Evolutionary conservation across 2,329 filamentous ascomycete species (phyloP).

Genomic region (Diplodia intermedia): DNA sequence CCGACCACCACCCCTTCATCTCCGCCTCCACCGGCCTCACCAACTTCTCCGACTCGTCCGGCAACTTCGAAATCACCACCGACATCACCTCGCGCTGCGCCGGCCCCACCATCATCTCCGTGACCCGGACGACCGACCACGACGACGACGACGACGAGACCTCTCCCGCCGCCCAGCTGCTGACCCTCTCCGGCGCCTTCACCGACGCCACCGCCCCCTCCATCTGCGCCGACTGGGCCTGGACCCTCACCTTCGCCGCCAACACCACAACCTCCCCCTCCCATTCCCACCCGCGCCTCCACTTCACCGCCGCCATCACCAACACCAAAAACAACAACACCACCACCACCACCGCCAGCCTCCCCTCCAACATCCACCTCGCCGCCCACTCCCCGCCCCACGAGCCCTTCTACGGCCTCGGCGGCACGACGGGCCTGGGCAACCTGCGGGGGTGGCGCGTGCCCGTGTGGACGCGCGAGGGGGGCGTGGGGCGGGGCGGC

Average conservation of each 20-base stretch:
- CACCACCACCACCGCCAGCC: constrained; percentile 37
- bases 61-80: constrained; percentile 31
- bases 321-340: neutral
- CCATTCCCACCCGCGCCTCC: neutral
- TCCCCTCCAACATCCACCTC: constrained; percentile 38
- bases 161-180: neutral
- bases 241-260: constrained; percentile 14
- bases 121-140: neutral
- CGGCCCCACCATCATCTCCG: constrained; percentile 19
- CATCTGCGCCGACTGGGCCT: constrained; percentile 14
- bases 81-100: neutral
- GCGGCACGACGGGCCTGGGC: constrained; percentile 39
- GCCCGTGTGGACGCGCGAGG: constrained; percentile 41
- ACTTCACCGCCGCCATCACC: constrained; percentile 7
- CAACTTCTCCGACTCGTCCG: constrained; percentile 31
- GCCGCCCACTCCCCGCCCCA: constrained; percentile 35
- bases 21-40: constrained; percentile 24
- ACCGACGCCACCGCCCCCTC: constrained; percentile 1
- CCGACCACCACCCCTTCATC: constrained; percentile 25
- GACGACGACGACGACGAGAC: neutral
- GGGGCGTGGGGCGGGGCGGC: constrained; percentile 42
- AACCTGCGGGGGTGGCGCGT: constrained; percentile 41
- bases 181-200: constrained; percentile 26
- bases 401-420: constrained; percentile 42
- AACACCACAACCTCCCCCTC: neutral